phyloP scores from a whole-genome alignment of 2,329 filamentous ascomycete species.

The Alternaria triticina region DNA sequence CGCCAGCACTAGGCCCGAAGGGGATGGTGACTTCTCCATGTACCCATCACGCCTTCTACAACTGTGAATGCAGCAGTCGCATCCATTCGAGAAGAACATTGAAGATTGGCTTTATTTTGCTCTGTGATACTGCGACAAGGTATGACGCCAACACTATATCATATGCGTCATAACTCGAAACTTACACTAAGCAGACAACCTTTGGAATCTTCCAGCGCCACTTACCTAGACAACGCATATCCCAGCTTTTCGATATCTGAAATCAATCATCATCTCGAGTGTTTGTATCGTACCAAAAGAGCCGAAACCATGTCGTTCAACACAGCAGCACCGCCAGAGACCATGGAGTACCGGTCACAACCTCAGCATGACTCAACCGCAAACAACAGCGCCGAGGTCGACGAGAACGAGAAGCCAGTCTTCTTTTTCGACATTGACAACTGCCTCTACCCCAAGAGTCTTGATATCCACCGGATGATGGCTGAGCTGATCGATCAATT shows the following conservation, averaged over 20 bases:
- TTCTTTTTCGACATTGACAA: slow-evolving; percentile 97
- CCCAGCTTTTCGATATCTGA: neutral
- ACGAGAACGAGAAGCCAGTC: slow-evolving; percentile 55
- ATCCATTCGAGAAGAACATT: neutral
- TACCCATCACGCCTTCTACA: slow-evolving; percentile 15
- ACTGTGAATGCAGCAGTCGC: slow-evolving; percentile 9
- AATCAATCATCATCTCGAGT: neutral
- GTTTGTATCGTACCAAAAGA: neutral
- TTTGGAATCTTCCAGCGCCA: neutral
- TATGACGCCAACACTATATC: neutral
- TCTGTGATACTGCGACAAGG: neutral
- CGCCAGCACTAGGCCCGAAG: slow-evolving; percentile 25
- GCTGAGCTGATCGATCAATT: slow-evolving; percentile 76
- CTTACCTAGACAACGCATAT: neutral
- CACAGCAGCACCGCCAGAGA: slow-evolving; percentile 10
- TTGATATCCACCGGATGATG: slow-evolving; percentile 89
- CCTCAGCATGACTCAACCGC: slow-evolving; percentile 6
- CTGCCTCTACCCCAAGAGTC: slow-evolving; percentile 88
- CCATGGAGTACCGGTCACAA: slow-evolving; percentile 7
- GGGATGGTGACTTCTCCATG: slow-evolving; percentile 4
- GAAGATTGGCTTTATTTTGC: neutral
- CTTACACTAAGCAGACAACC: neutral
- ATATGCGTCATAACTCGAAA: neutral
- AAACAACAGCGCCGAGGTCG: slow-evolving; percentile 26
- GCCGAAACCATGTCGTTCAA: slow-evolving; percentile 3